Evolutionary conservation across 495 filamentous ascomycete genomes (phyloP).

Genomic region (Hyaloscypha variabilis): DNA sequence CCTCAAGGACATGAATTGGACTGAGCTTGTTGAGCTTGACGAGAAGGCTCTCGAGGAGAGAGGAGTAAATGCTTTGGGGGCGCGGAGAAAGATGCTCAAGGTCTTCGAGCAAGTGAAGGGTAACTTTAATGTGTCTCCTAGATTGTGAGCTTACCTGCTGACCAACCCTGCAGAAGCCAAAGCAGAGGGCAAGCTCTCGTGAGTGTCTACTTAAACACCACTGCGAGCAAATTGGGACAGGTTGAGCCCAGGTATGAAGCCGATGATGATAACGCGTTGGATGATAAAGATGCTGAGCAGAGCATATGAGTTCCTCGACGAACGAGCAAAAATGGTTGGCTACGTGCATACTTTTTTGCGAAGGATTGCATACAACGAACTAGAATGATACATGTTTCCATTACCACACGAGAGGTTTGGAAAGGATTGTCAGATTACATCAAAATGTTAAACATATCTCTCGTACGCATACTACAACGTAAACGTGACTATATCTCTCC

Average conservation of each 20-base stretch:
- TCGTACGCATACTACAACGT: background rate
- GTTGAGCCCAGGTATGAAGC: background rate
- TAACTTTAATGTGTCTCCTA: conserved; percentile 31
- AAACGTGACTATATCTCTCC: too few species aligned
- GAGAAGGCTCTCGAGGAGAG: conserved; percentile 92
- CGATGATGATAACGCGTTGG: background rate
- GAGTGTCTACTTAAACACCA: background rate
- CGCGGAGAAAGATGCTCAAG: conserved; percentile 97
- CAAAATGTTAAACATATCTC: background rate
- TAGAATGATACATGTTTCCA: conserved; percentile 10
- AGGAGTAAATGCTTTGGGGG: conserved; percentile 93
- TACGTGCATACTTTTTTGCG: conserved; percentile 7
- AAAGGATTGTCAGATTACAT: background rate
- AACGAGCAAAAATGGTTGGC: conserved; percentile 10
- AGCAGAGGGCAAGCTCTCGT: conserved; percentile 61
- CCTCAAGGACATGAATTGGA: conserved; percentile 95
- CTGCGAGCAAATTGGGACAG: background rate
- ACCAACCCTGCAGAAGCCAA: conserved; percentile 49
- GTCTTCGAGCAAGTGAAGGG: conserved; percentile 95
- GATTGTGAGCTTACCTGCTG: conserved; percentile 24
- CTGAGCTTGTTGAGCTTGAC: conserved; percentile 87
- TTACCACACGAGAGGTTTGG: background rate
- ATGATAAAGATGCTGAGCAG: background rate
- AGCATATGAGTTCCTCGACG: background rate
- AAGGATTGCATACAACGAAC: background rate